A percentile compares a stretch with the other conserved stretches of the same genome.
phyloP scores from a whole-genome alignment of 164 flowering plant genomes.

The Paratinospora sagittata region DNA sequence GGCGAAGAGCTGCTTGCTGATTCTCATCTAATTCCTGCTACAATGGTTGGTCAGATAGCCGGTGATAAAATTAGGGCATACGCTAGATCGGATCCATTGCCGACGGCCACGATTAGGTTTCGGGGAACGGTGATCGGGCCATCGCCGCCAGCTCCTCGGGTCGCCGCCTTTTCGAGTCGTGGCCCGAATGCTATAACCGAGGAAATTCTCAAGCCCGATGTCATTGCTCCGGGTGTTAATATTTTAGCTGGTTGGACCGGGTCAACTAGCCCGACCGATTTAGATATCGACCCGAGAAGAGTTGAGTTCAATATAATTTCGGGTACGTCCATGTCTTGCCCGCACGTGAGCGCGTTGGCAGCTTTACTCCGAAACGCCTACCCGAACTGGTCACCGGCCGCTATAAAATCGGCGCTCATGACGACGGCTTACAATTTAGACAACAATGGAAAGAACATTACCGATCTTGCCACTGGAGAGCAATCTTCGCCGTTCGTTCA shows the following conservation, averaged over 20 bases:
- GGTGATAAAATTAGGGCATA: slow-evolving; percentile 52
- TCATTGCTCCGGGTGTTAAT: slow-evolving; percentile 90
- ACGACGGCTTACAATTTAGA: slow-evolving; percentile 70
- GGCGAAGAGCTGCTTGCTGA: slow-evolving; percentile 82
- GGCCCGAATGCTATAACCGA: slow-evolving; percentile 69
- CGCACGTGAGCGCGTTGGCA: slow-evolving; percentile 91
- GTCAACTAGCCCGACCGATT: slow-evolving; percentile 47
- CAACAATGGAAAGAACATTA: slow-evolving; percentile 40
- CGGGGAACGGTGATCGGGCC: slow-evolving; percentile 62
- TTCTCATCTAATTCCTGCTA: slow-evolving; percentile 68
- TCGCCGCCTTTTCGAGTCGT: slow-evolving; percentile 87
- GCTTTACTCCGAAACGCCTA: slow-evolving; percentile 67
- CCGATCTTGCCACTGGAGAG: slow-evolving; percentile 60
- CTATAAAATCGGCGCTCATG: slow-evolving; percentile 79
- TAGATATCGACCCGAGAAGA: slow-evolving; percentile 69
- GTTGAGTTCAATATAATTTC: slow-evolving; percentile 82
- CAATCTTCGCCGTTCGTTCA: slow-evolving; percentile 66
- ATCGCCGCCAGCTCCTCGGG: slow-evolving; percentile 64
- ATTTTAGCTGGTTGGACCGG: slow-evolving; percentile 95
- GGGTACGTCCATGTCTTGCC: slow-evolving; percentile 96
- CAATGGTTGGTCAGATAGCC: slow-evolving; percentile 61
- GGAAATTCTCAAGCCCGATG: slow-evolving; percentile 90
- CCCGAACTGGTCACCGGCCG: slow-evolving; percentile 75
- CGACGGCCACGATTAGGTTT: slow-evolving; percentile 64
- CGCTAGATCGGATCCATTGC: slow-evolving; percentile 23